These are phyloP conservation scores for Colletotrichum truncatum DNA, from an alignment of 2,329 filamentous ascomycete species.

Conservation along the genomic window DNA sequence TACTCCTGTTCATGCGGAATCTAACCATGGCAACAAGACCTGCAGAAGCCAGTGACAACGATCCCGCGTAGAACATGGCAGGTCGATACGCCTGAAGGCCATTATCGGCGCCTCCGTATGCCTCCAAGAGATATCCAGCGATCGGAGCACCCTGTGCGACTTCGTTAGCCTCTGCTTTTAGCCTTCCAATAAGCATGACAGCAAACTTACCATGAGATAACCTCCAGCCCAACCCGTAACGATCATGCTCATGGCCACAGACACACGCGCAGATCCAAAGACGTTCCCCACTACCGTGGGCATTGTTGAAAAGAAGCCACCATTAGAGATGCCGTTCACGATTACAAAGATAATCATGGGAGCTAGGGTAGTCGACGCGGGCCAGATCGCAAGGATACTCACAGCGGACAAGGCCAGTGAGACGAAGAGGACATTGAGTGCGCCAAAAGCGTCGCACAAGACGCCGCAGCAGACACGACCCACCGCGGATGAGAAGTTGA, in stretches of 20 bases:
- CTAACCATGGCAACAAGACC: slow-evolving; percentile 52
- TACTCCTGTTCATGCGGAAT: slow-evolving; percentile 49
- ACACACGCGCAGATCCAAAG: slow-evolving; percentile 63
- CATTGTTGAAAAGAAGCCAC: slow-evolving; percentile 71
- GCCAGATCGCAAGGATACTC: slow-evolving; percentile 71
- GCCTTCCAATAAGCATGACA: background rate
- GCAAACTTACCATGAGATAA: slow-evolving; percentile 64
- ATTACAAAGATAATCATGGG: slow-evolving; percentile 66
- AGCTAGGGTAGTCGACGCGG: slow-evolving; percentile 61
- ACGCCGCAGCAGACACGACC: slow-evolving; percentile 65
- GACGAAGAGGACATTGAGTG: slow-evolving; percentile 63
- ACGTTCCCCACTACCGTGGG: slow-evolving; percentile 69
- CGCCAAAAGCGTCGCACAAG: slow-evolving; percentile 61
- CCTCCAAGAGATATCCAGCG: slow-evolving; percentile 66
- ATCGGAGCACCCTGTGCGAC: slow-evolving; percentile 59
- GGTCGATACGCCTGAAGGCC: slow-evolving; percentile 64
- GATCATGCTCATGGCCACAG: slow-evolving; percentile 69
- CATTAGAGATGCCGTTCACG: slow-evolving; percentile 68
- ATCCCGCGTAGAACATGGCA: slow-evolving; percentile 70
- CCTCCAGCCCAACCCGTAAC: slow-evolving; percentile 69
- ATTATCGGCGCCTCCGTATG: slow-evolving; percentile 58
- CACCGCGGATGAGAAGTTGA: slow-evolving; percentile 68
- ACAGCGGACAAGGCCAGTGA: slow-evolving; percentile 61
- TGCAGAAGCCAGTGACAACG: slow-evolving; percentile 56
- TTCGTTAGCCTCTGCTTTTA: background rate